Evolutionary conservation across 1,284 basidiomycete species (phyloP).

Genomic region (Ustilago nuda): DNA sequence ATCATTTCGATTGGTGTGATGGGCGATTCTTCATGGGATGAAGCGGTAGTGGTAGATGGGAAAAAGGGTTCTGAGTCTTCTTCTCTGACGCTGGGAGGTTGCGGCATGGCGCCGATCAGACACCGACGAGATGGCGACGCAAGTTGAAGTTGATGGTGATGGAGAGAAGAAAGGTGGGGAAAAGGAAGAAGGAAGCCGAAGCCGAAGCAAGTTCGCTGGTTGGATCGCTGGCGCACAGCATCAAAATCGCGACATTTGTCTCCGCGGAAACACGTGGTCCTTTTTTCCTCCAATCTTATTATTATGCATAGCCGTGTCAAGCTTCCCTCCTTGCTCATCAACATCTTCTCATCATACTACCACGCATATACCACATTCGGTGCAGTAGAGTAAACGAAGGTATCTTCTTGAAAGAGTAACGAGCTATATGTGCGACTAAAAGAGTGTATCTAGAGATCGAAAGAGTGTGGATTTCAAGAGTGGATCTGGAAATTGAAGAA

Average conservation of each 20-base stretch:
- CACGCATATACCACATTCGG: not conserved
- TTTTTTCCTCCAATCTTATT: not conserved
- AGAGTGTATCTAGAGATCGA: not conserved
- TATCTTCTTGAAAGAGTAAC: not conserved
- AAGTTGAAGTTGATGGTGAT: not conserved
- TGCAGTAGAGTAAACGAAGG: not conserved
- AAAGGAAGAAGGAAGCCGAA: slow-evolving; percentile 10
- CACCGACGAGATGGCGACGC: not conserved
- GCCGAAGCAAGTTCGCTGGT: slow-evolving; percentile 8
- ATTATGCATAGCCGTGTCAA: slow-evolving; percentile 1
- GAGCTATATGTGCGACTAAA: not conserved
- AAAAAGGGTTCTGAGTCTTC: slow-evolving; percentile 20
- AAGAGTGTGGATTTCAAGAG: not conserved
- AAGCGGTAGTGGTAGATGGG: slow-evolving; percentile 2
- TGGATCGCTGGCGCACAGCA: not conserved
- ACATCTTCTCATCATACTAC: not conserved
- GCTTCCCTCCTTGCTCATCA: not conserved
- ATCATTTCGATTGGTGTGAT: slow-evolving; percentile 31
- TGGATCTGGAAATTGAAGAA: not conserved
- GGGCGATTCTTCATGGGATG: not conserved
- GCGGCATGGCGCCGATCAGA: no score
- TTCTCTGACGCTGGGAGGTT: not conserved
- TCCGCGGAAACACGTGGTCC: not conserved
- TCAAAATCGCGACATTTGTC: slow-evolving; percentile 8
- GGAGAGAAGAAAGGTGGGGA: not conserved